A percentile compares a stretch with the other conserved stretches of the same genome.
phyloP scores from a whole-genome alignment of 2,329 filamentous ascomycete genomes.

The Plectosphaerella cucumerina region DNA sequence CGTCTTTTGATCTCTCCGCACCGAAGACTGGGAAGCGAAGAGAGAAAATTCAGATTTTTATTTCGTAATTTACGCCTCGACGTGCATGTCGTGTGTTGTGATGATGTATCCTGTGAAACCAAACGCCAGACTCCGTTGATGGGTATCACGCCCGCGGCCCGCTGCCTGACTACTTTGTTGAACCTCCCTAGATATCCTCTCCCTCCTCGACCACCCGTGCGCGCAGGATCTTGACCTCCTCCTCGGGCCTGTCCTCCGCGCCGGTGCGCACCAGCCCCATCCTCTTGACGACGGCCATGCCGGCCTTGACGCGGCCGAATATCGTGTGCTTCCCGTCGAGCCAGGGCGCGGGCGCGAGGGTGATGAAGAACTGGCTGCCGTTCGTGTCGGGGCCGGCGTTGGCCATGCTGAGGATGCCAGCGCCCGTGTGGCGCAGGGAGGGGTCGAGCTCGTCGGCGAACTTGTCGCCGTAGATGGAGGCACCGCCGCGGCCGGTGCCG shows the following conservation, averaged over 20 bases:
- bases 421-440: slow-evolving; percentile 82
- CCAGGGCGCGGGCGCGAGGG: slow-evolving; percentile 91
- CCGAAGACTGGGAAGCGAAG: no score
- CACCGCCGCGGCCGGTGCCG: slow-evolving; percentile 84
- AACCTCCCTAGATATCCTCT: slow-evolving; percentile 22
- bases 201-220: slow-evolving; percentile 66
- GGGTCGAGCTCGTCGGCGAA: slow-evolving; percentile 88
- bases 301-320: slow-evolving; percentile 83
- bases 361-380: slow-evolving; percentile 94
- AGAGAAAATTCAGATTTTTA: neutral
- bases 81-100: neutral
- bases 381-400: slow-evolving; percentile 93
- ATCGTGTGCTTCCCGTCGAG: slow-evolving; percentile 96
- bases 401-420: slow-evolving; percentile 93
- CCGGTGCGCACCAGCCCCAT: slow-evolving; percentile 87
- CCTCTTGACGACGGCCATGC: slow-evolving; percentile 77
- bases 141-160: neutral
- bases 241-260: slow-evolving; percentile 71
- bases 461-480: slow-evolving; percentile 86
- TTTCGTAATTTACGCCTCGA: neutral
- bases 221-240: slow-evolving; percentile 75
- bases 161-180: neutral
- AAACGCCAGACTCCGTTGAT: neutral
- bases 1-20: no score
- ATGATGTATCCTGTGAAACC: neutral